Evolutionary conservation across 768 basidiomycete genomes (phyloP), one percentile per base, ranked within the genome.

Genomic region (Suillus weaverae): DNA sequence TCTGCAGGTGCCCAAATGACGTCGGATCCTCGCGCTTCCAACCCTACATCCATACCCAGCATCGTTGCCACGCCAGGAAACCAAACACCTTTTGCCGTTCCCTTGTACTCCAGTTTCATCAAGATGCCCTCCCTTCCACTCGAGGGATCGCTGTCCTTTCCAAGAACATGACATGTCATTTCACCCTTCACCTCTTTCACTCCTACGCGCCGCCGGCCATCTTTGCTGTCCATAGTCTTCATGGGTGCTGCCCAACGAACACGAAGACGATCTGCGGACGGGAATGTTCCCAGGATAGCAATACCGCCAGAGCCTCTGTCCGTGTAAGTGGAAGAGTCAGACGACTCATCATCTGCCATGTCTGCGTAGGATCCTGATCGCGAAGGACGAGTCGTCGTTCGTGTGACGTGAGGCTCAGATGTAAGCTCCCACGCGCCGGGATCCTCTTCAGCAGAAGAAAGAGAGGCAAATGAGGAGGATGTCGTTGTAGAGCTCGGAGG

Each of bases 321-420:
- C 9, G 71, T 41, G 81, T 78, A 38, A 73, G 83, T 41, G 74
- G 81, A 88, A 1, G 90, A 89, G 71, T 92, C 91, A 46, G 89
- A 90, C 4, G 90, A 89, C 71, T 94, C 91, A 68, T 92, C 92
- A 67, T 94, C 91, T 0, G 91, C 91, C 70, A 92, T 87, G 70
- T 89, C 83, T 48, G 81, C 86, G 69, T 88, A 88, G 7, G 89
- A 89, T 60, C 82, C 82, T 1, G 85, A 76, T 39, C 89, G 84
- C 14, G 85, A 82, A 20, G 80, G 75, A 33, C 85, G 84, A 0
- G 83, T 77, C 7, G 79, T 64, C 35, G 72, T 79, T 39, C 89
- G 86, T 11, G 89, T 85, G 63, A 93, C 90, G 74, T 84, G 85
- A 11, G 91, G 91, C 50, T 94, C 91, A 1, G 89, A 87, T 1